Conservation (phyloP, 1,284 basidiomycete genomes). For the Agaricales sp. region DNA sequence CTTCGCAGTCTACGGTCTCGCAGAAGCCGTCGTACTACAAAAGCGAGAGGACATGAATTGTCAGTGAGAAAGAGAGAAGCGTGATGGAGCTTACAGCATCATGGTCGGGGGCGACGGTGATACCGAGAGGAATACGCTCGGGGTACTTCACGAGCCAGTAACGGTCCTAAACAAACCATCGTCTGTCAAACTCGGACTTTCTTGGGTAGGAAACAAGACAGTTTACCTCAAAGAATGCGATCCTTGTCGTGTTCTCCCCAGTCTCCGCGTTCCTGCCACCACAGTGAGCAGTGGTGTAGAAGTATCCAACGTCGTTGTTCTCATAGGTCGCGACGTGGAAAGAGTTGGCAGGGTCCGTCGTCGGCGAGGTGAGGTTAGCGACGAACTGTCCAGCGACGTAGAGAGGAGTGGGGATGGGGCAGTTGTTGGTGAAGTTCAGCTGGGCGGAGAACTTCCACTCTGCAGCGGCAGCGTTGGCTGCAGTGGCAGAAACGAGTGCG, state of each 20-base stretch:
- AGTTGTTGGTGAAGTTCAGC: not conserved
- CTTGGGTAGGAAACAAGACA: too few relatives aligned
- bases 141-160: not conserved
- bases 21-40: not conserved
- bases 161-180: not conserved
- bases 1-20: not conserved
- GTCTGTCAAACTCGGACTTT: not conserved
- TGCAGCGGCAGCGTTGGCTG: too few relatives aligned
- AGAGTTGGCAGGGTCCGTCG: not conserved
- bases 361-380: not conserved
- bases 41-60: too few relatives aligned
- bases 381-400: not conserved
- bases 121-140: not conserved
- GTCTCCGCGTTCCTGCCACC: too few relatives aligned
- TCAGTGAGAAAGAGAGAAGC: too few relatives aligned
- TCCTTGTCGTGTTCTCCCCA: not conserved
- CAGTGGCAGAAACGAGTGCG: not conserved
- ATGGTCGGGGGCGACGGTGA: not conserved
- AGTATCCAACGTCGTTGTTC: not conserved
- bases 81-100: not conserved
- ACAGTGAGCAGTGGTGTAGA: too few relatives aligned
- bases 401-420: not conserved
- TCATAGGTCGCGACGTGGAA: not conserved
- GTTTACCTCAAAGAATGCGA: not conserved
- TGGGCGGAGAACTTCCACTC: too few relatives aligned